A percentile compares a stretch with the other conserved stretches of the same genome.
Evolutionary conservation across 1,284 basidiomycete species (phyloP).

Genomic region (Sporisorium graminicola): DNA sequence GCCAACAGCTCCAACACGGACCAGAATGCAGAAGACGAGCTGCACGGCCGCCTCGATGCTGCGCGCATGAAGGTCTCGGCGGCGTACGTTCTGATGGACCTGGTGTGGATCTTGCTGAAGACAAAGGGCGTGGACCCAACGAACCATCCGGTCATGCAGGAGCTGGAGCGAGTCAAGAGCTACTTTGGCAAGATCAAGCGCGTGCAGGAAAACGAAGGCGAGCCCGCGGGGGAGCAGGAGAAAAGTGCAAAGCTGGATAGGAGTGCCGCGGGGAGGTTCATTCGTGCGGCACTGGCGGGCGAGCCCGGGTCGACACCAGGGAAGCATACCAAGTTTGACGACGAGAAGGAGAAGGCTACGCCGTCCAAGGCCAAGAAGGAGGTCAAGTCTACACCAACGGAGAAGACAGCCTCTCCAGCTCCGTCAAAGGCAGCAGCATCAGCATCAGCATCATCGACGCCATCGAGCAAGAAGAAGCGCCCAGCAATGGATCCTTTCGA

Average conservation of each 20-base stretch:
- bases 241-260: slow-evolving; percentile 33
- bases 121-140: slow-evolving; percentile 53
- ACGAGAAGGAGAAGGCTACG: slow-evolving; percentile 26
- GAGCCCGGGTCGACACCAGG: slow-evolving; percentile 10
- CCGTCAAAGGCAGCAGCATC: too few species aligned
- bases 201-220: slow-evolving; percentile 41
- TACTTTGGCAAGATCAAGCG: slow-evolving; percentile 60
- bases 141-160: slow-evolving; percentile 53
- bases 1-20: slow-evolving; percentile 14
- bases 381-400: not conserved
- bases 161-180: slow-evolving; percentile 57
- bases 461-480: slow-evolving; percentile 41
- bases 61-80: slow-evolving; percentile 53
- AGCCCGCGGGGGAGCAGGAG: slow-evolving; percentile 10
- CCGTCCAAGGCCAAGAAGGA: slow-evolving; percentile 5
- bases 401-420: too few species aligned
- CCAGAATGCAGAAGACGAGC: slow-evolving; percentile 28
- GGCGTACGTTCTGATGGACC: slow-evolving; percentile 58
- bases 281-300: slow-evolving; percentile 44
- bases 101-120: slow-evolving; percentile 62
- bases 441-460: not conserved
- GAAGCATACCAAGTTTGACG: slow-evolving; percentile 49
- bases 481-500: slow-evolving; percentile 50
- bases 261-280: slow-evolving; percentile 51
- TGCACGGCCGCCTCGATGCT: slow-evolving; percentile 53